Evolutionary conservation across 2,329 filamentous ascomycete species (phyloP), one percentile per base, ranked within the genome.

Genomic region (Pseudohalonectria lignicola): DNA sequence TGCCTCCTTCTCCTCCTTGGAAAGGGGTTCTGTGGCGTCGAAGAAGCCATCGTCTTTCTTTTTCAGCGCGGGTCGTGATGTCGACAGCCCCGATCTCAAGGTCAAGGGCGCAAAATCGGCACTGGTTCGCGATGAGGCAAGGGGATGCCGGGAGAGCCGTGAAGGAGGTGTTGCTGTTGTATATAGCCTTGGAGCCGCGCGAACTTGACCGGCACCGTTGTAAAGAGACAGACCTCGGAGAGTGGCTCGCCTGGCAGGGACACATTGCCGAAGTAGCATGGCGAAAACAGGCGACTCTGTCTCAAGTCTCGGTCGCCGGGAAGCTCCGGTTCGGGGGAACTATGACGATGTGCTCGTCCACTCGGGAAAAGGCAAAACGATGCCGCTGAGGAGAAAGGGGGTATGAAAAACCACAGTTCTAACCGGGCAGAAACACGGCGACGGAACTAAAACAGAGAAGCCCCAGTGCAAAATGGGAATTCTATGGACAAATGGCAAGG

Each of bases 41-140:
- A 48, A 49, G 21, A 47, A 45, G 21, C 47, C 46, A 2, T 45
- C 41, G 15, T 43, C 34, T 25, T 45, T 39, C 33, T 50, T 47
- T 34, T 49, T 50, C 7, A 10, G 23, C 25, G 29, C 38, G 3
- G 31, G 16, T 3, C 39, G 5, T 8, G 46, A 43, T 8, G 46
- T 45, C 12, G 47, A 47, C 17, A 49, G 47, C 5, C 32, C 34
- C 10, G 41, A 39, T n/a, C 36, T 33, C 10, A 33, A 16, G 15
- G 12, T 23, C 29, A 19, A 30, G 16, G 31, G 36, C 19, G 7
- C n/a, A 16, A 15, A 12, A 16, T 33, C 15, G 29, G 29, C 30
- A 15, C n/a, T 11, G 10, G 16, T 25, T 12, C 5, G 17, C 16
- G 36, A 18, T 23, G 30, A 17, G 12, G 19, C 21, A 12, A 16